A percentile compares a stretch with the other conserved stretches of the same genome.
Conservation (phyloP, 108 stramenopile genomes). For the Stephanodiscus minutulus region DNA sequence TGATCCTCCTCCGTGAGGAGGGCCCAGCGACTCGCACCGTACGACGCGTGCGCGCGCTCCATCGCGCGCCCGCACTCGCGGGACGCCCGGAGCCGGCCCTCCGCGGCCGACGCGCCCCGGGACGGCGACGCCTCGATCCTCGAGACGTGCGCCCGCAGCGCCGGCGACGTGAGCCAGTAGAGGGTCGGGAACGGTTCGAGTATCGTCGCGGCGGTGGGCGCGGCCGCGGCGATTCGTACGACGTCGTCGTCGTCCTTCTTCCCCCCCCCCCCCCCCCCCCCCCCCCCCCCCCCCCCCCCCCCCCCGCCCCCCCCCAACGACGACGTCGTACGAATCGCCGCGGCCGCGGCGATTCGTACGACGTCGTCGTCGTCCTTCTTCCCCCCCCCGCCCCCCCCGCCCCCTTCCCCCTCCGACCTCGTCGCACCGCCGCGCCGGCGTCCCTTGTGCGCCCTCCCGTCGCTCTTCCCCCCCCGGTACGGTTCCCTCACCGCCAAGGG, state of each 20-base stretch:
- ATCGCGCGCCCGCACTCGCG: slow-evolving; percentile 51
- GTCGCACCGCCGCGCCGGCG: slow-evolving; percentile 45
- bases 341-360: no score
- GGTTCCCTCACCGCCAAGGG: slow-evolving; percentile 72
- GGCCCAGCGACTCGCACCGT: slow-evolving; percentile 59
- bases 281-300: not conserved
- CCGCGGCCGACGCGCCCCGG: slow-evolving; percentile 43
- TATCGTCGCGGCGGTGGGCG: slow-evolving; percentile 38
- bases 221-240: no score
- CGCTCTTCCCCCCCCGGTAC: slow-evolving; percentile 58
- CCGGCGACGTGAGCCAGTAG: slow-evolving; percentile 81
- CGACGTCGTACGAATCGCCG: no score
- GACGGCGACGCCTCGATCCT: slow-evolving; percentile 63
- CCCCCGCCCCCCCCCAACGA: not conserved
- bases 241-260: not conserved
- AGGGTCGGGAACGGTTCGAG: slow-evolving; percentile 88
- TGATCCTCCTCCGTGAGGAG: slow-evolving; percentile 55
- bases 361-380: not conserved
- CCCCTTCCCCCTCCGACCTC: slow-evolving; percentile 9
- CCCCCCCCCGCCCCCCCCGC: not conserved
- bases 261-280: not conserved
- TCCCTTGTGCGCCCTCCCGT: slow-evolving; percentile 60
- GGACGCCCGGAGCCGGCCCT: slow-evolving; percentile 43
- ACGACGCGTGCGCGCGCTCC: slow-evolving; percentile 73
- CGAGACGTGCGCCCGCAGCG: slow-evolving; percentile 56